Percentiles rank a stretch among this genome's conserved stretches.
These are phyloP conservation scores for Trichomonas gallinae DNA, from an alignment of 208 protist species.

Conservation along the genomic window DNA sequence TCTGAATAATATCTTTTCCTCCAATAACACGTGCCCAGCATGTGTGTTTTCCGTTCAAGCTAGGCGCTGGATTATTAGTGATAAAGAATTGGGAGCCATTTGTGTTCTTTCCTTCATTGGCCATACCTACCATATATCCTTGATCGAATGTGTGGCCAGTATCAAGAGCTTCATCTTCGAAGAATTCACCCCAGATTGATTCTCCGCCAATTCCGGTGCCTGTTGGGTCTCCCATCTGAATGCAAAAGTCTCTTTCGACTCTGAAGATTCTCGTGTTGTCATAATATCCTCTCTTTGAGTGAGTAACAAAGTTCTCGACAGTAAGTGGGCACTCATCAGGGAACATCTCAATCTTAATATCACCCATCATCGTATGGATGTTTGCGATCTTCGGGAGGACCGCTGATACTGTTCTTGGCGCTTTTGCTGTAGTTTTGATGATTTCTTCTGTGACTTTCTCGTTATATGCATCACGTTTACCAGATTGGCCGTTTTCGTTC, in stretches of 20 bases:
- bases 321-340: background rate
- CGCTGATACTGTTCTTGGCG: background rate
- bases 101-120: slow-evolving; percentile 54
- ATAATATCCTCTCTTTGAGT: slow-evolving; percentile 49
- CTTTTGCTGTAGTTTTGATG: background rate
- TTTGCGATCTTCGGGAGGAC: background rate
- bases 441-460: background rate
- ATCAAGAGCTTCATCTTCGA: slow-evolving; percentile 48
- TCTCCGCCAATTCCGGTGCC: slow-evolving; percentile 58
- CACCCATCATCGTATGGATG: background rate
- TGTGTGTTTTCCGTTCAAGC: slow-evolving; percentile 57
- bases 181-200: slow-evolving; percentile 42
- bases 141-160: background rate
- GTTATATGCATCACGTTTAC: slow-evolving; percentile 4
- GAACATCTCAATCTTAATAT: slow-evolving; percentile 13
- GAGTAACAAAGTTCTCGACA: slow-evolving; percentile 13
- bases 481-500: background rate
- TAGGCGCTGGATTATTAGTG: slow-evolving; percentile 40
- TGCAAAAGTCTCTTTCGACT: slow-evolving; percentile 59
- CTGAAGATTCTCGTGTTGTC: slow-evolving; percentile 53
- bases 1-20: slow-evolving; percentile 45
- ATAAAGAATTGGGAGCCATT: slow-evolving; percentile 64
- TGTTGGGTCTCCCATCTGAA: slow-evolving; percentile 51
- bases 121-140: slow-evolving; percentile 57
- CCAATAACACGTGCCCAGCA: slow-evolving; percentile 55